Percentiles rank a stretch among this genome's conserved stretches.
phyloP scores from a whole-genome alignment of 2,329 filamentous ascomycete species.

The Sporothrix luriei region DNA sequence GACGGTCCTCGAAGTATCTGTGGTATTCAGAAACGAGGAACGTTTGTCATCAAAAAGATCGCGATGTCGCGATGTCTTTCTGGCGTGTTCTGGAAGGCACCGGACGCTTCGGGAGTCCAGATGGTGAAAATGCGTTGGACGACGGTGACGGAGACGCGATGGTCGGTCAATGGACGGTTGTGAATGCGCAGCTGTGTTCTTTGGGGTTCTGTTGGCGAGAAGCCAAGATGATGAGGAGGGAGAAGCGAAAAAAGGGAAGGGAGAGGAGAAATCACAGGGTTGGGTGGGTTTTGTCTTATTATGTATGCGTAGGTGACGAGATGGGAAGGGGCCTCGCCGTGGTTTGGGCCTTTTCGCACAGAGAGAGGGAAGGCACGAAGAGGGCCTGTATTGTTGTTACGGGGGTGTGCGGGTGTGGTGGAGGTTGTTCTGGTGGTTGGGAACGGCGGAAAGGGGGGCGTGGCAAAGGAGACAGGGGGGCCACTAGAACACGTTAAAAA shows the following conservation, averaged over 20 bases:
- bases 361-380: slow-evolving; percentile 23
- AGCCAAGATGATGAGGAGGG: slow-evolving; percentile 30
- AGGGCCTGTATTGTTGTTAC: slow-evolving; percentile 5
- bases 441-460: slow-evolving; percentile 12
- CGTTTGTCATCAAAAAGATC: slow-evolving; percentile 40
- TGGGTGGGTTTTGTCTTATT: slow-evolving; percentile 31
- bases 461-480: slow-evolving; percentile 5
- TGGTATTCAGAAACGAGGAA: slow-evolving; percentile 32
- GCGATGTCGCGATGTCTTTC: slow-evolving; percentile 42
- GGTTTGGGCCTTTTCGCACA: slow-evolving; percentile 26
- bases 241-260: slow-evolving; percentile 25
- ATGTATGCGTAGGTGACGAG: slow-evolving; percentile 30
- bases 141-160: slow-evolving; percentile 24
- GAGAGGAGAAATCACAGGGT: slow-evolving; percentile 25
- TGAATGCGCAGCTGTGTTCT: slow-evolving; percentile 10
- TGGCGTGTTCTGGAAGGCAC: slow-evolving; percentile 44
- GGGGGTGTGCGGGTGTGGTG: not conserved
- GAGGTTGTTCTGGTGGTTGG: slow-evolving; percentile 20
- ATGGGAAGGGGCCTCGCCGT: slow-evolving; percentile 24
- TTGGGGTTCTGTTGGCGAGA: slow-evolving; percentile 28
- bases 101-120: slow-evolving; percentile 47
- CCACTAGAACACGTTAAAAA: slow-evolving; percentile 31
- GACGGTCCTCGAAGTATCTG: slow-evolving; percentile 37
- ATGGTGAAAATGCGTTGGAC: slow-evolving; percentile 26
- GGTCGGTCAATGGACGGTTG: slow-evolving; percentile 25